Base-by-base conservation (phyloP, 164 flowering plant genomes). In the Chimonanthus praecox region DNA sequence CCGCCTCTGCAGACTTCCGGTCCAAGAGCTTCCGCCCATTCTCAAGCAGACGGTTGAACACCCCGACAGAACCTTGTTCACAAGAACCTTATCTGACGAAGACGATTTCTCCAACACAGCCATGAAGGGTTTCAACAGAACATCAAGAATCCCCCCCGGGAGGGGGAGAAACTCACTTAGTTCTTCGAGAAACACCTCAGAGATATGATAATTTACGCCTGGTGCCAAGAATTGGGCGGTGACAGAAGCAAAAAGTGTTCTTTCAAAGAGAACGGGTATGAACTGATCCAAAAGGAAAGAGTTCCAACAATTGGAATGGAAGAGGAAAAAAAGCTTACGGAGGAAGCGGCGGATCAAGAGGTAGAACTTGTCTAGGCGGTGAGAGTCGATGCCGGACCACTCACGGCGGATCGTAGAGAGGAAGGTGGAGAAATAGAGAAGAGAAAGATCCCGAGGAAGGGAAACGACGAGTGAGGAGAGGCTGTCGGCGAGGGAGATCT, bases 281-380 rank as follows among this genome's bases (percentile, higher is more conserved):
- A 83, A 68, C 3, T 77, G 73, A 7, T 67, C 69, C 5, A 66
- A 15, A 8, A 90, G 61, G 67, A 79, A 89, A 62, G 87, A 48
- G 81, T 85, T 92, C 96, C 98, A 95, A 0, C 75, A 73, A 58
- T 74, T 76, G 46, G 78, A 84, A 78, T 78, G 86, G 81, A 92
- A 47, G 11, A 89, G 20, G 45, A 62, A 63, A 66, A 95, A 90
- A 47, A 80, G 49, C 47, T 74, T 54, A 63, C 75, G 76, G 61
- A 95, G 4, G 74, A 95, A 91, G 60, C 82, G 80, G 4, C 99
- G 81, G 74, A 90, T 84, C 73, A 91, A 73, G 9, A 90, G 81
- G 66, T 92, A 95, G 70, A 90, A 95, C 86, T 95, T 95, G 72
- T 95, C 99, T 58, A 95, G 77, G 83, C 99, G 79, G 47, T 89